Conservation (phyloP, 352 stramenopile genomes). For the Pythium rhizo-oryzae region DNA sequence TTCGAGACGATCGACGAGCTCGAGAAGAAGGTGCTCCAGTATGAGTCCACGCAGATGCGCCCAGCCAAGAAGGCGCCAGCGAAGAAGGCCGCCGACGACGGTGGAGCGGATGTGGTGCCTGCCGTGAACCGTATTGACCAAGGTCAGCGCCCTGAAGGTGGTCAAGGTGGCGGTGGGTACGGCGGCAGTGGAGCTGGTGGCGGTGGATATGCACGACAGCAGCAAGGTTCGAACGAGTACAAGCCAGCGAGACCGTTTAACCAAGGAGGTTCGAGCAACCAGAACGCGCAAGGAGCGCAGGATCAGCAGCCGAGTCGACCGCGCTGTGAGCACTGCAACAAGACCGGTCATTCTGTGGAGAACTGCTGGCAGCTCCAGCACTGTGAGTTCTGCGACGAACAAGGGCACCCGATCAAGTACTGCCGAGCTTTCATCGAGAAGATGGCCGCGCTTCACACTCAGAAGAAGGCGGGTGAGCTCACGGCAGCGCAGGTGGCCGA, state of each 20-base stretch:
- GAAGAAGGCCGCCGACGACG: conserved; percentile 6
- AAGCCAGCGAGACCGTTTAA: not conserved
- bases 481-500: no score
- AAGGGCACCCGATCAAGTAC: no score
- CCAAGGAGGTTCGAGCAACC: not conserved
- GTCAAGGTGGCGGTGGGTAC: not conserved
- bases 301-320: not conserved
- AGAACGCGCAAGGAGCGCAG: not conserved
- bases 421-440: conserved; percentile 12
- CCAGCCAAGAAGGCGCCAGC: conserved; percentile 4
- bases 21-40: conserved; percentile 17
- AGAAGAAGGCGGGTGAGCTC: no score
- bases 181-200: not conserved
- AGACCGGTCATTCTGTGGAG: not conserved
- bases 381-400: conserved; percentile 16
- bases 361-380: conserved; percentile 1
- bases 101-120: not conserved
- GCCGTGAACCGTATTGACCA: not conserved
- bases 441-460: not conserved
- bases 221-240: not conserved
- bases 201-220: not conserved
- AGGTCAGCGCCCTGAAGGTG: not conserved
- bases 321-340: not conserved
- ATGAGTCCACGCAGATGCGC: conserved; percentile 15
- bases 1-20: conserved; percentile 24